Conservation (phyloP, 768 basidiomycete genomes). For the Coprinopsis sp. region DNA sequence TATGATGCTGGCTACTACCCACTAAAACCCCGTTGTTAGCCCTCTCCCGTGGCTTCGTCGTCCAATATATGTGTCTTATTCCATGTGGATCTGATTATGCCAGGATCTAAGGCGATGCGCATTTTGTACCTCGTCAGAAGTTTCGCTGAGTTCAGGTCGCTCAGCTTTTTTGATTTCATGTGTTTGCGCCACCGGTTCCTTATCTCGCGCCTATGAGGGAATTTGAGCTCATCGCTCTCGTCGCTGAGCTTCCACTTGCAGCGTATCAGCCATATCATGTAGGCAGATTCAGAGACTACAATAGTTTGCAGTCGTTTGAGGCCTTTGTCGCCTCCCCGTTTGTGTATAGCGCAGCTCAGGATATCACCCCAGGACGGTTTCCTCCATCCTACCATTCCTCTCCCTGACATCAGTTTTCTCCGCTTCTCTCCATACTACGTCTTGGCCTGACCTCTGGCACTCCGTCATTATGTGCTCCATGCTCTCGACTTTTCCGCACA, state of each 20-base stretch:
- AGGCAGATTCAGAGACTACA: conserved; percentile 21
- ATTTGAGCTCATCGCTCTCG: conserved; percentile 3
- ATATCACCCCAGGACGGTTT: background rate
- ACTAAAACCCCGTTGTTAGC: no score
- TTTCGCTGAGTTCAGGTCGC: conserved; percentile 14
- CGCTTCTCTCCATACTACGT: background rate
- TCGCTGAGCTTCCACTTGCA: conserved; percentile 18
- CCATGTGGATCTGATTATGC: no score
- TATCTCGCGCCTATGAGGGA: conserved; percentile 3
- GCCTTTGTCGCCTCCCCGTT: conserved; percentile 3
- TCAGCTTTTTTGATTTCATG: conserved; percentile 15
- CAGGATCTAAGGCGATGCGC: no score
- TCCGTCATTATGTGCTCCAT: conserved; percentile 1
- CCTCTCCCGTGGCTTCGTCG: no score
- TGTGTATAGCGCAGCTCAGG: background rate
- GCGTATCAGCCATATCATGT: conserved; percentile 25
- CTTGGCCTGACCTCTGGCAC: background rate
- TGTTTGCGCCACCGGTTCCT: conserved; percentile 13
- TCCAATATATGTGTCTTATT: no score
- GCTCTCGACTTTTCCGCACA: background rate
- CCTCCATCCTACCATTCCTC: background rate
- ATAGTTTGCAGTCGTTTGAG: conserved; percentile 15
- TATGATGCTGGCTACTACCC: no score
- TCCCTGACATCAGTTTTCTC: background rate
- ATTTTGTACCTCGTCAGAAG: conserved; percentile 6